Base-by-base conservation (phyloP, 2,329 filamentous ascomycete genomes). In the Alternaria gaisen region DNA sequence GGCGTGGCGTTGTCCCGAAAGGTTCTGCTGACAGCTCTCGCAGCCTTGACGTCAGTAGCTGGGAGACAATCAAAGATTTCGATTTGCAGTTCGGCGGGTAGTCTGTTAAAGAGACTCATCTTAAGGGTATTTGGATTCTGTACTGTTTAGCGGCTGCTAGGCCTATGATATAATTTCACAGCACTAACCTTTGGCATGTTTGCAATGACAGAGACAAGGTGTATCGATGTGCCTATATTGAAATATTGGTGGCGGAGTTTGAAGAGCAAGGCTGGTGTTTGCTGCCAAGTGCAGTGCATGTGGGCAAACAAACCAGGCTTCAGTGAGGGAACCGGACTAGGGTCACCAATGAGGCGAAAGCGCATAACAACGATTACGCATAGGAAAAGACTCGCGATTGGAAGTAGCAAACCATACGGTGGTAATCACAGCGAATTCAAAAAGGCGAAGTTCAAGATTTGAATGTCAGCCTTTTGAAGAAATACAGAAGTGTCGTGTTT, bases 31-130 rank as follows among this genome's bases (percentile, higher is more conserved):
- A 70, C 66, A 36, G 38, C 32, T 43, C 75, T 68, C 14, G 62
- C 67, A 41, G 66, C 46, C 65, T 77, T 75, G 57, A 73, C 66
- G 51, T 72, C 65, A 4, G 50, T 8, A 16, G 53, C 56, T 32
- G 60, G 43, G 9, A 75, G 72, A 40, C 72, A 67, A 30, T 61
- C 58, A 62, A 75, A 73, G 44, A 74, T 69, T 4, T 73, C 47
- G 28, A 76, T 69, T 14, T 71, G 72, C 1, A 77, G 67, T 38
- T 77, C 74, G 3, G 72, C 60, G 24, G 73, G 75, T 18, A 77
- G 53, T 5, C 58, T 38, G 22, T 61, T 51, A 10, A 73, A 63
- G 14, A 53, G 38, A 34, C 32, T 11, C 60, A 65, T 65, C 3
- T 42, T 55, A 24, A 16, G 42, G 46, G 16, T 32, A 12, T n/a